Evolutionary conservation across 2,329 filamentous ascomycete genomes (phyloP), one percentile per base, ranked within the genome.

Genomic region (Colletotrichum zoysiae): DNA sequence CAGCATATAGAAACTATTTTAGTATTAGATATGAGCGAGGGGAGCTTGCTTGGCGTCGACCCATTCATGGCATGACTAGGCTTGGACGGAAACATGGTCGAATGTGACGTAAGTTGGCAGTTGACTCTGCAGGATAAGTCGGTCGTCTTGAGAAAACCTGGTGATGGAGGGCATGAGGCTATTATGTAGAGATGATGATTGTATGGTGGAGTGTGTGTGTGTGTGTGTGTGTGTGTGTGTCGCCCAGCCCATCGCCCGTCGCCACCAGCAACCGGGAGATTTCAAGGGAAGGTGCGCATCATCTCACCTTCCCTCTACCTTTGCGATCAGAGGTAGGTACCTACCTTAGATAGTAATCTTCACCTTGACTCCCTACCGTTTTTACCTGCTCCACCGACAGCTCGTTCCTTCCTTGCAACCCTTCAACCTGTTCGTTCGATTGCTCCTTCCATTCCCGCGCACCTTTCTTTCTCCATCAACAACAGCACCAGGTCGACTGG

Each of bases 91-190:
- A 51, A 42, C 44, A 59, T 65, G 67, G 48, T 23, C 60, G 61
- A 69, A 65, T 69, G 61, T 65, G 51, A 69, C 42, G 16, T 69
- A 55, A 55, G 53, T 65, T 53, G 46, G 55, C 46, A 56, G 50
- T 65, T 53, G 61, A 65, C 61, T 65, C 60, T 23, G 35, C n/a
- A 20, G 40, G n/a, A 23, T 8, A 23, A 7, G 20, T 48, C 9
- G 20, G 38, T 42, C n/a, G 35, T 42, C 38, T 42, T 18, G 14
- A 18, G 38, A 18, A n/a, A 42, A 26, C 12, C n/a, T 4, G n/a
- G 38, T 42, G 33, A 30, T 20, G 14, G 16, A 38, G 33, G 60
- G 23, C 26, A 30, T 42, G 60, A 40, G 26, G 33, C 26, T 62
- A 23, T 30, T 30, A 30, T 30, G 30, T 30, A 30, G 30, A 30